Evolutionary conservation across 139 green algal species (phyloP).

Genomic region (Chlorella sp.): DNA sequence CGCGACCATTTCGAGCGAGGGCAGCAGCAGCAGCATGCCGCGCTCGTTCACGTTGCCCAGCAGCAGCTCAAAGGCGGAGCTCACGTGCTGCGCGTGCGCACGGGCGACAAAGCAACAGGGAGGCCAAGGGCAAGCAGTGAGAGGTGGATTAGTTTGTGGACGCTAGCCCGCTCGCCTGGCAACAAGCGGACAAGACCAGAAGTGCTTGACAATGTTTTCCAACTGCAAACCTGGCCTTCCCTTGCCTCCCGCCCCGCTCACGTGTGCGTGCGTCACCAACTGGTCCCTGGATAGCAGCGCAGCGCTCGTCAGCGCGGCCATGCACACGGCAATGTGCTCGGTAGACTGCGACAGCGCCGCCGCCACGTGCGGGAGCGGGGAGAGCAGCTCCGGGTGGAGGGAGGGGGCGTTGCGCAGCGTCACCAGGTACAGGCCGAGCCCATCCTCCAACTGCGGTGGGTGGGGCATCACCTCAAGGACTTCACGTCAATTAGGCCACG

Average conservation of each 20-base stretch:
- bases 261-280: conserved; percentile 45
- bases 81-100: conserved; percentile 1
- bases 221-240: too few species aligned
- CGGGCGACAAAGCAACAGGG: not conserved
- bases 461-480: too few species aligned
- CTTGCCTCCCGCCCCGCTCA: not conserved
- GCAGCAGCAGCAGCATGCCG: conserved; percentile 57
- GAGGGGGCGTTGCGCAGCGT: conserved; percentile 69
- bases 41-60: conserved; percentile 51
- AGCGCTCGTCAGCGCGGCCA: conserved; percentile 22
- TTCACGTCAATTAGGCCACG: too few species aligned
- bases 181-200: too few species aligned
- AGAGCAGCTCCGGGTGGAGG: conserved; percentile 20
- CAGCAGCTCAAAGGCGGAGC: not conserved
- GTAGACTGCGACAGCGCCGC: conserved; percentile 53
- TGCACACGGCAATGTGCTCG: conserved; percentile 26
- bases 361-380: conserved; percentile 52
- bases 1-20: conserved; percentile 18
- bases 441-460: conserved; percentile 70
- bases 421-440: conserved; percentile 78
- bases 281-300: conserved; percentile 46
- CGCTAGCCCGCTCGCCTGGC: too few species aligned
- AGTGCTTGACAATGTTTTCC: too few species aligned
- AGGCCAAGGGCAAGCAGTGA: too few species aligned
- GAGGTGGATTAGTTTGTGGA: too few species aligned